Evolutionary conservation across 345 rosid genomes (phyloP).

Genomic region (Nephelium lappaceum): DNA sequence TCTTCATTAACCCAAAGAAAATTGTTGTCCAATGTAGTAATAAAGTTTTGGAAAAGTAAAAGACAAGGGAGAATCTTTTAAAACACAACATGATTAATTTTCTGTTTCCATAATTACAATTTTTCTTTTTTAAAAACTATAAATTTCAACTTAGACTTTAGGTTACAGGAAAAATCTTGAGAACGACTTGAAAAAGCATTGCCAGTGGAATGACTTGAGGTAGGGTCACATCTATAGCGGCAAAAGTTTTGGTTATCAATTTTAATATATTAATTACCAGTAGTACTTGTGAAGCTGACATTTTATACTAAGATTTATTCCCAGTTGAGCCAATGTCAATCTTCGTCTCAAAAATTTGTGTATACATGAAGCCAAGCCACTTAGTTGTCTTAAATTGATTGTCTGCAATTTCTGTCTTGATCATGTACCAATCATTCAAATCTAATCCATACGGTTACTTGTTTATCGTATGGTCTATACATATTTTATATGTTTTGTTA

Average conservation of each 20-base stretch:
- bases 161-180: conserved; percentile 8
- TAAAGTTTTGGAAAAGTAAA: conserved; percentile 7
- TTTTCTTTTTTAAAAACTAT: neutral
- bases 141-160: neutral
- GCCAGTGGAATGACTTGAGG: neutral
- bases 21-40: conserved; percentile 4
- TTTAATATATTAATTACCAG: neutral
- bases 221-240: neutral
- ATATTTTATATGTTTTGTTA: neutral
- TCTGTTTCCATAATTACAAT: neutral
- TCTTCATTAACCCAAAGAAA: conserved; percentile 17
- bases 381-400: conserved; percentile 10
- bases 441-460: conserved; percentile 20
- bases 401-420: neutral
- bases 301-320: neutral
- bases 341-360: neutral
- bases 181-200: neutral
- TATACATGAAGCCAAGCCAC: neutral
- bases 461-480: neutral
- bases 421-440: conserved; percentile 7
- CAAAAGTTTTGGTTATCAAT: neutral
- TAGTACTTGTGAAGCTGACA: neutral
- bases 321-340: neutral
- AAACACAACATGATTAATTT: neutral
- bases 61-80: neutral